Conservation (phyloP, 2,329 filamentous ascomycete species). For the Pseudopyrenochaeta lycopersici region DNA sequence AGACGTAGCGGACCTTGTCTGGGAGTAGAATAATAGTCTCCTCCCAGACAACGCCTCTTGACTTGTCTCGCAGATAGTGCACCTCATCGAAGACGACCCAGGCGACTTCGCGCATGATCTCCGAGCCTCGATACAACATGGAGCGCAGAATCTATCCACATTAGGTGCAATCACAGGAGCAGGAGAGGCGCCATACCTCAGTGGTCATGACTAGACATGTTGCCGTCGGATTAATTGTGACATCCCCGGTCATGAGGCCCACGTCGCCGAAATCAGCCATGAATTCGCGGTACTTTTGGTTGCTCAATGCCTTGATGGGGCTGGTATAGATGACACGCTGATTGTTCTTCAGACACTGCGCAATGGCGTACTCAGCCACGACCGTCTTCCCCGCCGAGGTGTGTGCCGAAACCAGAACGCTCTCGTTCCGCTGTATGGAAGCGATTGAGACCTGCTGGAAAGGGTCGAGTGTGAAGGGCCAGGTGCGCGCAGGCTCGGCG, state of each 20-base stretch:
- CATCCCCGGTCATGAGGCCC: slow-evolving; percentile 97
- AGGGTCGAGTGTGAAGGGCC: slow-evolving; percentile 91
- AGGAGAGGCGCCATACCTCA: slow-evolving; percentile 60
- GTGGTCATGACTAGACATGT: slow-evolving; percentile 99
- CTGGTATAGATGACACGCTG: slow-evolving; percentile 99
- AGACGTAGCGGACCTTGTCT: slow-evolving; percentile 98
- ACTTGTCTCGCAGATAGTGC: slow-evolving; percentile 96
- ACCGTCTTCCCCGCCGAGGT: slow-evolving; percentile 98
- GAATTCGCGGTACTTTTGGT: slow-evolving; percentile 98
- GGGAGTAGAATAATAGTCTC: slow-evolving; percentile 98
- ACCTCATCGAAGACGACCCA: slow-evolving; percentile 99
- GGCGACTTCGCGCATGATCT: slow-evolving; percentile 98
- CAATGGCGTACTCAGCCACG: slow-evolving; percentile 97
- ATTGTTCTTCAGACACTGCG: slow-evolving; percentile 95
- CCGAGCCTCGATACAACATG: slow-evolving; percentile 96
- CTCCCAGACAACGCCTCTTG: slow-evolving; percentile 96
- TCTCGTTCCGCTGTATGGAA: slow-evolving; percentile 95
- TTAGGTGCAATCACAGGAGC: slow-evolving; percentile 20
- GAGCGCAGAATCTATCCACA: slow-evolving; percentile 83
- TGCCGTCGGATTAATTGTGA: slow-evolving; percentile 98
- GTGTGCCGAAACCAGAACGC: slow-evolving; percentile 94
- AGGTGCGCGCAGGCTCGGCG: slow-evolving; percentile 82
- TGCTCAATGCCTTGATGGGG: slow-evolving; percentile 98
- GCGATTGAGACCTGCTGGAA: slow-evolving; percentile 96
- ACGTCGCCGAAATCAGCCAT: slow-evolving; percentile 95